Percentiles rank a stretch among this genome's conserved stretches.
These are phyloP conservation scores for Talaromyces verruculosus DNA, from an alignment of 2,329 filamentous ascomycete species.

Conservation along the genomic window DNA sequence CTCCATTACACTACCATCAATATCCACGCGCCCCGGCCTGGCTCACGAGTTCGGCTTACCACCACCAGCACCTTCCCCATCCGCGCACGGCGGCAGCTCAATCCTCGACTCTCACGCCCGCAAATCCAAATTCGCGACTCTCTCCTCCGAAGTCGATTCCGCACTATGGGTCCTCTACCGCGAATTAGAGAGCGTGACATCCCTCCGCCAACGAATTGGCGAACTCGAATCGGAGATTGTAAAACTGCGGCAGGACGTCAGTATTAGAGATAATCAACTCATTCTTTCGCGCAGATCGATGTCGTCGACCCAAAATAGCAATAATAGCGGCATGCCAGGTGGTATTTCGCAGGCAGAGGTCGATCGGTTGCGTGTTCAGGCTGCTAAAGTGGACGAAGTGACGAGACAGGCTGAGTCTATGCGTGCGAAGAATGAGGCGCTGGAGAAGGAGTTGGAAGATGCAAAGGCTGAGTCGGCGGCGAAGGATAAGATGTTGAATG, in stretches of 20 bases:
- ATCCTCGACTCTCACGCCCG: conserved; percentile 21
- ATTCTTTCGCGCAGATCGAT: conserved; percentile 21
- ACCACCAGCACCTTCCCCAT: conserved; percentile 5
- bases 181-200: conserved; percentile 22
- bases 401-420: conserved; percentile 15
- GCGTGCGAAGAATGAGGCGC: conserved; percentile 15
- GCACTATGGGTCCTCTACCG: conserved; percentile 23
- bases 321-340: neutral
- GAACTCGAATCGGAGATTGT: conserved; percentile 22
- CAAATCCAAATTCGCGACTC: conserved; percentile 22
- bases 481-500: conserved; percentile 20
- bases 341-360: conserved; percentile 20
- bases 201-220: conserved; percentile 21
- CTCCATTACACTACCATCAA: neutral
- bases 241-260: conserved; percentile 23
- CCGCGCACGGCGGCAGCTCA: conserved; percentile 5
- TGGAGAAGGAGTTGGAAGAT: conserved; percentile 19
- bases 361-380: conserved; percentile 17
- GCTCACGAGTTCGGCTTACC: neutral
- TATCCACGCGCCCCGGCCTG: neutral
- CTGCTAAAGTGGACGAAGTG: conserved; percentile 18
- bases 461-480: conserved; percentile 17
- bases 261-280: conserved; percentile 23
- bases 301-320: neutral
- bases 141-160: conserved; percentile 22